Evolutionary conservation across 352 stramenopile genomes (phyloP), one percentile per base, ranked within the genome.

Genomic region (Phytopythium mirpurense): DNA sequence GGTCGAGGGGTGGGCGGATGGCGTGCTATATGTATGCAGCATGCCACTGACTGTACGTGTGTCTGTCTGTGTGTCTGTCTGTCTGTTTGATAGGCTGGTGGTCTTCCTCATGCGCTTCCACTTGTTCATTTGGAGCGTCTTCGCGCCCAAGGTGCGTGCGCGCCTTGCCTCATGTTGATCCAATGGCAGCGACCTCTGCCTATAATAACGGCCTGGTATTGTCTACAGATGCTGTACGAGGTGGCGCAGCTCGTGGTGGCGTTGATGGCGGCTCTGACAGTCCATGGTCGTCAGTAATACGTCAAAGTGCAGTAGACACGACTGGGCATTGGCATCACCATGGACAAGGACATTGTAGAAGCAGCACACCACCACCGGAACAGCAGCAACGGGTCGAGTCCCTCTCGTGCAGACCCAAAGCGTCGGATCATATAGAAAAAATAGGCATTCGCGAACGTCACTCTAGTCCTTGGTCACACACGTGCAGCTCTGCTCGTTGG

Each of bases 111-210:
- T 96, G 85, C 82, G 86, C 36, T 93, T 93, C 57, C 86, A 96
- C 60, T 66, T 96, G 42, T 96, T 96, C 53, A 91, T 96, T 48
- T 96, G 86, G 86, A 95, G 85, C 36, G 86, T 96, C 7, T 96
- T 95, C 41, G 86, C 86, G 6, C 86, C 86, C 10, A 95, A 95
- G 77, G 85, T 95, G 60, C 21, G 42, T 35, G 4, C 34, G 2
- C 3, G 18, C 37, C 6, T 11, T 23, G 3, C 32, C 56, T 1
- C 16, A 4, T 45, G 36, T 29, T 15, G 16, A 11, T 51, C 15
- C 1, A n/a, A n/a, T n/a, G n/a, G n/a, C n/a, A n/a, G n/a, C n/a
- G n/a, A n/a, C n/a, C n/a, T n/a, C n/a, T n/a, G n/a, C n/a, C n/a
- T n/a, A n/a, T n/a, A n/a, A n/a, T n/a, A n/a, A n/a, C n/a, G n/a